Evolutionary conservation across 495 filamentous ascomycete species (phyloP), one percentile per base, ranked within the genome.

Genomic region (Penicillium samsonianum): DNA sequence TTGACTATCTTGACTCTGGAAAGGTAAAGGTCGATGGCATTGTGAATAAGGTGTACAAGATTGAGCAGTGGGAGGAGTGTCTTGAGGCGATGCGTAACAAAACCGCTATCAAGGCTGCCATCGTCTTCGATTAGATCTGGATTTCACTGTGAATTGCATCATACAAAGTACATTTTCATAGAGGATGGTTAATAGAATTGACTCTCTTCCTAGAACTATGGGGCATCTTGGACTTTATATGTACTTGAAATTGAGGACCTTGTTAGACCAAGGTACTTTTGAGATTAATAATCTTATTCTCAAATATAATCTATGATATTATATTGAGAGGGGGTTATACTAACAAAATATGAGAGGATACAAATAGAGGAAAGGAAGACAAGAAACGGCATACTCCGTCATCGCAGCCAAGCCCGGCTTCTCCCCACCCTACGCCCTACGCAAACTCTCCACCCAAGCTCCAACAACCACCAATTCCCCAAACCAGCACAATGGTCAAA

Each of bases 61-160:
- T 76, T 40, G 78, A 76, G 46, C 68, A 72, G 70, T 79, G 70
- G 79, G 71, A 68, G 51, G 67, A 72, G 46, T 77, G 71, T 30
- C 60, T 79, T 58, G 71, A 74, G 57, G 65, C 74, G 16, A 73
- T 78, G 69, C 65, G 73, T 55, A 87, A 88, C 72, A 88, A 89
- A 79, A 78, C 68, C 42, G 86, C 85, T 26, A 87, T 90, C 65
- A 89, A 89, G 78, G 85, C 85, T 50, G 85, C 85, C 4, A 88
- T 89, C 65, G 79, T 80, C 38, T 89, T 88, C 56, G 85, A 88
- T 59, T 86, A 79, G 53, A 63, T 38, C n/a, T n/a, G n/a, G 40
- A 43, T 37, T 43, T 25, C 26, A 16, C 31, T 48, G 20, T 50
- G 52, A 19, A 11, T 28, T 28, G 19, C 16, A 38, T 9, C 35